Conservation (phyloP, 306 rosid species). For the Pterocarpus macrocarpus region DNA sequence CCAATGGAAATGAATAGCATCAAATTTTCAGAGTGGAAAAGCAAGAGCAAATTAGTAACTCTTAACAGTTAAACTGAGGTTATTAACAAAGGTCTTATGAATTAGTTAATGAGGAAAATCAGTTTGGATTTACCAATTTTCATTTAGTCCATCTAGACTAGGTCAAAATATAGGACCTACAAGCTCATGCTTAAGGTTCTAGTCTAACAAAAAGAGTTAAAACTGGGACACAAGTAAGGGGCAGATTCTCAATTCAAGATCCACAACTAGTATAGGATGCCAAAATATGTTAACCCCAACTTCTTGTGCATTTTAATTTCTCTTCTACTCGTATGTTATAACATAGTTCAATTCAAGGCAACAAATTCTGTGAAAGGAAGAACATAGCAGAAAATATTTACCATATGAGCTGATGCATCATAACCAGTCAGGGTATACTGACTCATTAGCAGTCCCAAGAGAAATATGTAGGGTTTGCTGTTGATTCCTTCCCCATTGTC, state of each 20-base stretch:
- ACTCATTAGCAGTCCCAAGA: conserved; percentile 92
- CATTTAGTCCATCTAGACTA: conserved; percentile 12
- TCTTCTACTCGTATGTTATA: not conserved
- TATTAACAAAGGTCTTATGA: not conserved
- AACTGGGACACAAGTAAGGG: not conserved
- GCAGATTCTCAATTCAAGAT: not conserved
- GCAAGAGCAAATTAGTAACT: conserved; percentile 8
- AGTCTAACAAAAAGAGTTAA: not conserved
- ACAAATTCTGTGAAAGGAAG: conserved; percentile 19
- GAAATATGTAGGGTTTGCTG: conserved; percentile 78
- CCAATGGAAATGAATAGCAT: conserved; percentile 21
- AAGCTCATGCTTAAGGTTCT: not conserved
- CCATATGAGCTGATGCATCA: conserved; percentile 99
- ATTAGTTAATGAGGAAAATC: not conserved
- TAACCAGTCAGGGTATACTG: conserved; percentile 90
- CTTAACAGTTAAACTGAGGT: not conserved
- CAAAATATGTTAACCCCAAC: not conserved
- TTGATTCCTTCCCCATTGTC: conserved; percentile 81
- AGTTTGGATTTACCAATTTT: not conserved
- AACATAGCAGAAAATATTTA: conserved; percentile 42
- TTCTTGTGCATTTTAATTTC: not conserved
- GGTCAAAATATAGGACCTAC: not conserved
- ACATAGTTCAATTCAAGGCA: conserved; percentile 11
- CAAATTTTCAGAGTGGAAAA: conserved; percentile 3
- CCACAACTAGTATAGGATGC: not conserved